A percentile compares a stretch with the other conserved stretches of the same genome.
These are phyloP conservation scores for Pestalotiopsis sp. DNA, from an alignment of 2,329 filamentous ascomycete species.

Conservation along the genomic window DNA sequence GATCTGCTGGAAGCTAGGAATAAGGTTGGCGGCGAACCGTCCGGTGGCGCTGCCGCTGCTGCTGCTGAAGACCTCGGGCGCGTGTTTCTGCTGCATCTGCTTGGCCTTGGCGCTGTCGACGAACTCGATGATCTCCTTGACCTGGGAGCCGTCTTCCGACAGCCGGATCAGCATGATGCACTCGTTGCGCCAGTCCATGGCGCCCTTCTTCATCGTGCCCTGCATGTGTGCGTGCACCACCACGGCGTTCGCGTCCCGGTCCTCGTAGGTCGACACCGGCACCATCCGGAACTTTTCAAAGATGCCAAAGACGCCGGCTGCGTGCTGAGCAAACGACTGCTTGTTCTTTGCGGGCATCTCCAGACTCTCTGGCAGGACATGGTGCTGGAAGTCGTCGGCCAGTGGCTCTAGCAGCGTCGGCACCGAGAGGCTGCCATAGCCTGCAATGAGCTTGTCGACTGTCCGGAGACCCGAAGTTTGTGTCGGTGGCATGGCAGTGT, in stretches of 20 bases:
- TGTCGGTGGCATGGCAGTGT: neutral
- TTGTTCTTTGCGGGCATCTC: slow-evolving; percentile 36
- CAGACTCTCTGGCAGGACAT: slow-evolving; percentile 40
- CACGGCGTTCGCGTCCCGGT: slow-evolving; percentile 32
- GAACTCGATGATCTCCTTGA: slow-evolving; percentile 37
- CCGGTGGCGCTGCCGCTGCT: neutral
- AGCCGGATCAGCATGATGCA: slow-evolving; percentile 34
- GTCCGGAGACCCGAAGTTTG: slow-evolving; percentile 16
- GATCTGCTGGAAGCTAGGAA: neutral
- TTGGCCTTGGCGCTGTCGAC: slow-evolving; percentile 42
- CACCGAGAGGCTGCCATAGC: slow-evolving; percentile 41
- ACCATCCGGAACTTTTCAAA: slow-evolving; percentile 43
- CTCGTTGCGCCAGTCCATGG: slow-evolving; percentile 31
- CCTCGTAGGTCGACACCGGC: slow-evolving; percentile 35
- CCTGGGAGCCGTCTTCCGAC: slow-evolving; percentile 25
- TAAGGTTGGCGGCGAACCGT: neutral
- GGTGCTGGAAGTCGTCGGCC: slow-evolving; percentile 38
- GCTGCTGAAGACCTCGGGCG: slow-evolving; percentile 27
- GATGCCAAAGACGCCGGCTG: slow-evolving; percentile 39
- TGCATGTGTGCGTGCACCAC: slow-evolving; percentile 39
- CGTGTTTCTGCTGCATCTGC: slow-evolving; percentile 33
- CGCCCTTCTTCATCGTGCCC: slow-evolving; percentile 25
- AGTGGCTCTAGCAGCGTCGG: slow-evolving; percentile 36
- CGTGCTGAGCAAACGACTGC: slow-evolving; percentile 39
- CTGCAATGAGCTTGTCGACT: slow-evolving; percentile 31